Conservation (phyloP, 2,329 filamentous ascomycete genomes). For the Mollisiaceae sp. region DNA sequence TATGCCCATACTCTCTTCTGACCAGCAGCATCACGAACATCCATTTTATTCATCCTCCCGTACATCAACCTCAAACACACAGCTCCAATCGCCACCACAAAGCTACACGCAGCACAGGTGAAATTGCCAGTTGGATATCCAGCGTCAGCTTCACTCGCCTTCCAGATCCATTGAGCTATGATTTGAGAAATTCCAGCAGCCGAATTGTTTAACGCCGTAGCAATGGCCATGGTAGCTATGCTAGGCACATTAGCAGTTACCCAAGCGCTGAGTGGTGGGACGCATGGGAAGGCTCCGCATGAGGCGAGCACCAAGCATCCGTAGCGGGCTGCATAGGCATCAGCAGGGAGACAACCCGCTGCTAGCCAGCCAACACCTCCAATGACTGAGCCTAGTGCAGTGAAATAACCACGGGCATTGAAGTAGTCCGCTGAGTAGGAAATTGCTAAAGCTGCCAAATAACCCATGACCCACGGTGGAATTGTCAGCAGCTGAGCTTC, state of each 20-base stretch:
- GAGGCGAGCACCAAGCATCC: slow-evolving; percentile 72
- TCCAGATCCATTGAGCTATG: slow-evolving; percentile 76
- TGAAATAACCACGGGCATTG: slow-evolving; percentile 60
- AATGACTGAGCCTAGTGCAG: slow-evolving; percentile 53
- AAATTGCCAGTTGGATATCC: slow-evolving; percentile 76
- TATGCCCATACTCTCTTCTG: too few relatives aligned
- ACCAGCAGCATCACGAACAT: slow-evolving; percentile 20
- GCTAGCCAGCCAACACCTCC: slow-evolving; percentile 64
- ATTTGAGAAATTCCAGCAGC: slow-evolving; percentile 74
- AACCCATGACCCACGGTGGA: slow-evolving; percentile 66
- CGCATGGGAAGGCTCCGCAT: slow-evolving; percentile 68
- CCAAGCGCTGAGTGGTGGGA: slow-evolving; percentile 61
- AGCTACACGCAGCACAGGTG: slow-evolving; percentile 64
- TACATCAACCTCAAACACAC: slow-evolving; percentile 62
- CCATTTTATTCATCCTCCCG: slow-evolving; percentile 49
- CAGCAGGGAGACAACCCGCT: slow-evolving; percentile 65
- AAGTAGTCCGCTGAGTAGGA: slow-evolving; percentile 68
- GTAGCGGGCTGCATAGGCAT: slow-evolving; percentile 66
- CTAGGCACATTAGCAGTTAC: slow-evolving; percentile 61
- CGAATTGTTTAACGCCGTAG: slow-evolving; percentile 73
- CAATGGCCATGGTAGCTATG: slow-evolving; percentile 68
- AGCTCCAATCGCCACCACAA: slow-evolving; percentile 62
- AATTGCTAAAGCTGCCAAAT: slow-evolving; percentile 52
- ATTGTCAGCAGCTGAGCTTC: slow-evolving; percentile 69
- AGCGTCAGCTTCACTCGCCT: slow-evolving; percentile 59